A percentile compares a stretch with the other conserved stretches of the same genome.
Conservation (phyloP, 2,329 filamentous ascomycete species). For the Ampelomyces quisqualis region DNA sequence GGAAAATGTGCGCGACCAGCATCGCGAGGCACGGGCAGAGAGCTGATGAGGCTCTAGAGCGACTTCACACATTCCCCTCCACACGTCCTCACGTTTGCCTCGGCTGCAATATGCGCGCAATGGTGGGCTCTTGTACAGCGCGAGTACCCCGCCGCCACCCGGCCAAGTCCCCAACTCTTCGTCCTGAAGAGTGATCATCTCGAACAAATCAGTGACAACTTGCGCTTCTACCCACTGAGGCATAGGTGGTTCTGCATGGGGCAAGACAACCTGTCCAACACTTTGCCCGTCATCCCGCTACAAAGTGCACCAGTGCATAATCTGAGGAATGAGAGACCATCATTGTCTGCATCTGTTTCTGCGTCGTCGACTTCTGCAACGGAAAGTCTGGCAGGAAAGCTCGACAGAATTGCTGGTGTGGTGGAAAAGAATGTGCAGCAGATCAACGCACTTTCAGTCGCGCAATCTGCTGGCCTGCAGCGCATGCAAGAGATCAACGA, state of each 20-base stretch:
- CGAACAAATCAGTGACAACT: conserved; percentile 37
- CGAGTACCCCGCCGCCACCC: conserved; percentile 34
- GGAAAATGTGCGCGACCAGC: too few relatives aligned
- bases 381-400: conserved; percentile 23
- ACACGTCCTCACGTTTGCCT: conserved; percentile 39
- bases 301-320: conserved; percentile 21
- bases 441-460: conserved; percentile 37
- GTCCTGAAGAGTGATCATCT: conserved; percentile 39
- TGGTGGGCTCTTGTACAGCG: conserved; percentile 40
- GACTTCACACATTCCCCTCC: conserved; percentile 37
- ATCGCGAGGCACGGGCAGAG: too few relatives aligned
- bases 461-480: conserved; percentile 37
- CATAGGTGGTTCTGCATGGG: conserved; percentile 40
- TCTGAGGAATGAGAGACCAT: conserved; percentile 8
- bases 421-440: conserved; percentile 36
- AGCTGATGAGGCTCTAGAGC: conserved; percentile 24
- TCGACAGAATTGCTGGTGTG: conserved; percentile 29
- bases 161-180: conserved; percentile 38
- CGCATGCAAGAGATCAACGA: conserved; percentile 43
- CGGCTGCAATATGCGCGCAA: conserved; percentile 30
- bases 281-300: conserved; percentile 31
- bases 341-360: not conserved
- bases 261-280: conserved; percentile 23
- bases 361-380: conserved; percentile 24
- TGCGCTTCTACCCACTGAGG: conserved; percentile 30